Evolutionary conservation across 192 early-diverging fungal genomes (phyloP).

Genomic region (Phycomyces nitens): DNA sequence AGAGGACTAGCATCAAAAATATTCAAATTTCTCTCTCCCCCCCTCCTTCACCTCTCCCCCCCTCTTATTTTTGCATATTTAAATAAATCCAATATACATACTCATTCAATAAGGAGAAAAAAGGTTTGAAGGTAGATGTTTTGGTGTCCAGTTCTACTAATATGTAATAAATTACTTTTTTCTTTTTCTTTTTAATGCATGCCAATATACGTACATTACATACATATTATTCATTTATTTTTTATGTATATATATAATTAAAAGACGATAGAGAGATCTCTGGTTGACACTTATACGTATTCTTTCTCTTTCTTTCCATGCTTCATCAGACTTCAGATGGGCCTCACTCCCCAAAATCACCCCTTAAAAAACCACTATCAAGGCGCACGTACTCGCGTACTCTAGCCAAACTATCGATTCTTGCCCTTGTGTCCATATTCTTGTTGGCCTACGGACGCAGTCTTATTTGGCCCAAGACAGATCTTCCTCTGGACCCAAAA

Average conservation of each 20-base stretch:
- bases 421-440: neutral
- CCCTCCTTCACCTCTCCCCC: too few species aligned
- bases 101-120: conserved; percentile 2
- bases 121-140: too few species aligned
- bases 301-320: neutral
- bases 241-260: neutral
- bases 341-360: neutral
- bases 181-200: too few species aligned
- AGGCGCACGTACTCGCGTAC: neutral
- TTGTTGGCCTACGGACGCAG: neutral
- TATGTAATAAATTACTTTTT: neutral
- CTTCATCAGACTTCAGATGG: neutral
- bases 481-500: neutral
- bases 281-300: neutral
- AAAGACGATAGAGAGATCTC: neutral
- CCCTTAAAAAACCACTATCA: too few species aligned
- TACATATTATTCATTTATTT: neutral
- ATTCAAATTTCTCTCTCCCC: too few species aligned
- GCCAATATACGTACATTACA: neutral
- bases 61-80: neutral
- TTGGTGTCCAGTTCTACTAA: too few species aligned
- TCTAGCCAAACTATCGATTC: neutral
- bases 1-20: neutral
- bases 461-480: neutral
- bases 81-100: neutral